Evolutionary conservation across 768 basidiomycete genomes (phyloP), one percentile per base, ranked within the genome.

Genomic region (Macrolepiota dolichaula): DNA sequence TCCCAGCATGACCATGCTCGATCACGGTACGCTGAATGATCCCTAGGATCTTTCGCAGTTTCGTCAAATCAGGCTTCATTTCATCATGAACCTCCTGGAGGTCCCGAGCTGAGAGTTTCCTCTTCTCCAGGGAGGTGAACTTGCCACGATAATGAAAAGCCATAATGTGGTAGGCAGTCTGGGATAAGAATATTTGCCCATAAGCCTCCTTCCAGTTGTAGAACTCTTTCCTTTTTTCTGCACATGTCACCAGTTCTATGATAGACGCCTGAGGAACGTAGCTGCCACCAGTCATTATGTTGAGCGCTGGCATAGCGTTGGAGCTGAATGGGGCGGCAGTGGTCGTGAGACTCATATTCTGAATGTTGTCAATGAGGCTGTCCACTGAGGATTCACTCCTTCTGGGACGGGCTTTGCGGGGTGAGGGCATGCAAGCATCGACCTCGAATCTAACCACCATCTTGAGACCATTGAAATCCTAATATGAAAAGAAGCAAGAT

Each of bases 181-280:
- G 85, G 5, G 90, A 89, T 57, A 92, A 79, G 68, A 81, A 86
- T 12, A 91, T 72, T 67, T 91, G 89, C 0, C 85, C 82, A 69
- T 85, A 89, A 1, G 76, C 73, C 12, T 88, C 86, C 29, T 67
- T 73, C 87, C 87, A 90, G 66, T 87, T 75, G 61, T 76, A 74
- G 22, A 55, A 35, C 59, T 61, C 38, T 68, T 65, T 51, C 68
- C 73, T 15, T 57, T 69, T 51, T 29, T 70, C 67, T 6, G 78
- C 75, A 37, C 78, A 75, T 2, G 83, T 83, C 17, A 76, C 76
- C 19, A 84, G 67, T 65, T 85, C 82, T 37, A 84, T 67, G 54
- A 81, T 71, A 5, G 77, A 67, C 0, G 77, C 72, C 40, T 80
- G 73, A 0, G 80, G 73, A n/a, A 81, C 75, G 35, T 74, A 63